phyloP scores from a whole-genome alignment of 2,329 filamentous ascomycete species.

The Trichoderma citrinoviride region DNA sequence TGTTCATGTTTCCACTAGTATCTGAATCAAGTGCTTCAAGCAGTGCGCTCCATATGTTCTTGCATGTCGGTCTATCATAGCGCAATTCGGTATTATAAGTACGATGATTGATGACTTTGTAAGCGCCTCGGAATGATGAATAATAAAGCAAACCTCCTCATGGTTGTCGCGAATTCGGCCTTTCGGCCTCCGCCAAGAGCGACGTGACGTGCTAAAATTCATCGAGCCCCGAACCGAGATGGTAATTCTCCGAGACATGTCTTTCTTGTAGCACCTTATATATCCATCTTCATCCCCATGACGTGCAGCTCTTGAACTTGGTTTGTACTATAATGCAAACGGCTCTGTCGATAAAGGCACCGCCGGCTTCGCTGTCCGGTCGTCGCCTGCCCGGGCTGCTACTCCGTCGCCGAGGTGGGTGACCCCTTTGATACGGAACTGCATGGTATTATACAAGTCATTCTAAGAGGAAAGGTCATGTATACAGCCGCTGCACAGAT shows the following conservation, averaged over 20 bases:
- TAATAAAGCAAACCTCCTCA: neutral
- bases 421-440: neutral
- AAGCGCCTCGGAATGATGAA: constrained; percentile 8
- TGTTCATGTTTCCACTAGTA: neutral
- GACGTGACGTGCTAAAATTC: neutral
- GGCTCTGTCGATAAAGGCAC: neutral
- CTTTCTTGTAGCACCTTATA: neutral
- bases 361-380: constrained; percentile 6
- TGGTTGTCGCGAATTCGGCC: neutral
- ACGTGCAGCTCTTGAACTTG: neutral
- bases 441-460: neutral
- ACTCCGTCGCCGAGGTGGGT: neutral
- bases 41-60: no score
- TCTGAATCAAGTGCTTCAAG: no score
- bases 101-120: constrained; percentile 12
- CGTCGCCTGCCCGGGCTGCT: neutral
- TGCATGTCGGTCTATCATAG: no score
- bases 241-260: neutral
- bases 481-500: neutral
- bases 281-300: neutral
- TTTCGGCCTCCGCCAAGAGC: constrained; percentile 11
- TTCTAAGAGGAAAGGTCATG: neutral
- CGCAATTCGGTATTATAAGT: neutral
- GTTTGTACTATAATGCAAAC: neutral
- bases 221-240: neutral